Conservation (phyloP, 164 flowering plant species). For the Aristolochia fimbriata region DNA sequence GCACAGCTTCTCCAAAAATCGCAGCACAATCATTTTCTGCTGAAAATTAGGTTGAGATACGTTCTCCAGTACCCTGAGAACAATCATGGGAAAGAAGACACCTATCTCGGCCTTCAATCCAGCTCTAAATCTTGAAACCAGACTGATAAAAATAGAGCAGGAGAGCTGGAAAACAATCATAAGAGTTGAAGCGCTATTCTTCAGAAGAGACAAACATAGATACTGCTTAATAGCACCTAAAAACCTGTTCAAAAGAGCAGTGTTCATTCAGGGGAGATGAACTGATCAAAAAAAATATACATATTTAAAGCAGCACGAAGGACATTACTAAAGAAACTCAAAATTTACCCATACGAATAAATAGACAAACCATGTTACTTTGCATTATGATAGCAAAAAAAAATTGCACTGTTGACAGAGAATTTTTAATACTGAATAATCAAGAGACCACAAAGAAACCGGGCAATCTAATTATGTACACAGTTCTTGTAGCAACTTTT, state of each 20-base stretch:
- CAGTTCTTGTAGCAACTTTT: no score
- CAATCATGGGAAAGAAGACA: slow-evolving; percentile 98
- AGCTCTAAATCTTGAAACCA: slow-evolving; percentile 93
- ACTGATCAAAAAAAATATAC: no score
- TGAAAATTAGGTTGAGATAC: slow-evolving; percentile 96
- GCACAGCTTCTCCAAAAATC: slow-evolving; percentile 81
- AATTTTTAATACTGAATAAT: no score
- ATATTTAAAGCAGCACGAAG: no score
- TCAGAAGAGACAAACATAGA: slow-evolving; percentile 84
- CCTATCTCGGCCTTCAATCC: slow-evolving; percentile 99
- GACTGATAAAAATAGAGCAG: slow-evolving; percentile 92
- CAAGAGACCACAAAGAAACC: no score
- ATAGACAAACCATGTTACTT: no score
- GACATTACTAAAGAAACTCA: no score
- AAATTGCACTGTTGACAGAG: no score
- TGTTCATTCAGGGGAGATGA: not conserved
- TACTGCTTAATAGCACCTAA: slow-evolving; percentile 97
- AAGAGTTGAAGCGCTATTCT: slow-evolving; percentile 95
- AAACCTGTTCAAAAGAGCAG: slow-evolving; percentile 47
- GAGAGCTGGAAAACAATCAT: slow-evolving; percentile 99
- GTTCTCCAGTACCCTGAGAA: slow-evolving; percentile 93
- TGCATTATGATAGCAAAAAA: no score
- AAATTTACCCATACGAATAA: no score
- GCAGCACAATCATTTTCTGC: slow-evolving; percentile 97
- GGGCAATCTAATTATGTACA: no score